These are phyloP conservation scores for Bacterosira constricta DNA, from an alignment of 108 stramenopile species.

Conservation along the genomic window DNA sequence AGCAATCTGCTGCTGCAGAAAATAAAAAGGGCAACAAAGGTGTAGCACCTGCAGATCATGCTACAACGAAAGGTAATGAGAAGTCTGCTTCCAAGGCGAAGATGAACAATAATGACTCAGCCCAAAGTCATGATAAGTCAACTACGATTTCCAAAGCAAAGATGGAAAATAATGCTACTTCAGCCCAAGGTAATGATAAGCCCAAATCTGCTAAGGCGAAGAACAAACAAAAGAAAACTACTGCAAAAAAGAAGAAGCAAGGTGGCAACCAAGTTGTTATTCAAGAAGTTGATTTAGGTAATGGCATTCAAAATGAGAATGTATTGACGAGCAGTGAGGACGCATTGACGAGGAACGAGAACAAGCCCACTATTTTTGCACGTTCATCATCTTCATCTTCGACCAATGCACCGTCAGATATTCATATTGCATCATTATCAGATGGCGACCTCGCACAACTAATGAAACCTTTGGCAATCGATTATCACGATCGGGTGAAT, in stretches of 20 bases:
- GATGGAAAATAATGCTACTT: background rate
- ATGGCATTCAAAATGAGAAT: background rate
- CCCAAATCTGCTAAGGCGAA: background rate
- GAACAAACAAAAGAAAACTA: background rate
- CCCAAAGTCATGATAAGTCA: background rate
- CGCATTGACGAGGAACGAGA: background rate
- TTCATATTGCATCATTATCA: background rate
- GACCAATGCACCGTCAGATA: background rate
- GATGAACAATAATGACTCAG: background rate
- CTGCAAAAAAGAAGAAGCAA: background rate
- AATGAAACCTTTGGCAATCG: constrained; percentile 21
- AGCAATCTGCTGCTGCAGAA: background rate
- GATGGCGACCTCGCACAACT: background rate
- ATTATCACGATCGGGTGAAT: constrained; percentile 29
- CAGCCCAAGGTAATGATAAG: background rate
- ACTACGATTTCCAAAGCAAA: background rate
- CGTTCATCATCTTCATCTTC: too few species aligned
- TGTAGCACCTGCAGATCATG: background rate
- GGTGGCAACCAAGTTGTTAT: background rate
- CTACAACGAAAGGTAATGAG: background rate
- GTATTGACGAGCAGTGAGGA: background rate
- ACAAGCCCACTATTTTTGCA: background rate
- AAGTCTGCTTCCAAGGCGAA: background rate
- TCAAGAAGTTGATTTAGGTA: background rate
- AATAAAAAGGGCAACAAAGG: background rate